Percentiles rank a stretch among this genome's conserved stretches.
These are phyloP conservation scores for Blastobotrys robertii DNA, from an alignment of 805 yeast genomes.

Conservation along the genomic window DNA sequence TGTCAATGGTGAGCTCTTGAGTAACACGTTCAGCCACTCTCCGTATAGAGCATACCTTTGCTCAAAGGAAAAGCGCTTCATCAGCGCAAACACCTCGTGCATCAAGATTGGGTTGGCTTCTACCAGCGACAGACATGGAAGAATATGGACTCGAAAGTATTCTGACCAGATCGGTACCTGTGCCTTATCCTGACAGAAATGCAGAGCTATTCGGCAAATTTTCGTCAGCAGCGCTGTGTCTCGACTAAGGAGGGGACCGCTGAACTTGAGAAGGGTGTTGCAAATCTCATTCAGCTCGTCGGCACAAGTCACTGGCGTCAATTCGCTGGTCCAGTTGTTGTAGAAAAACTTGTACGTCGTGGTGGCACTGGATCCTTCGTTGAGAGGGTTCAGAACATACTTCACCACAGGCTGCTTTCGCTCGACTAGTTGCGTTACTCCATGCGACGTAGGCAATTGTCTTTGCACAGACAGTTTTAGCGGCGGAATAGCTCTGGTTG, in stretches of 20 bases:
- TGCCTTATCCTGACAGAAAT: conserved; percentile 21
- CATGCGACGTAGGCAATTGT: too few species aligned
- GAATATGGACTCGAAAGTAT: conserved; percentile 52
- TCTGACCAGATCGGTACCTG: conserved; percentile 41
- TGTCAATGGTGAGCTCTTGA: conserved; percentile 46
- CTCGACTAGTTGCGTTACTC: too few species aligned
- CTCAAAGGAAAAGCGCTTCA: conserved; percentile 47
- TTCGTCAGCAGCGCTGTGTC: conserved; percentile 42
- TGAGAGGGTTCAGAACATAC: too few species aligned
- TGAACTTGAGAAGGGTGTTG: conserved; percentile 40
- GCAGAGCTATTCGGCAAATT: conserved; percentile 50
- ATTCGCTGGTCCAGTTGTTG: conserved; percentile 36
- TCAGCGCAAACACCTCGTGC: conserved; percentile 47
- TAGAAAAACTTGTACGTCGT: conserved; percentile 32
- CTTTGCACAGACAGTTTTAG: too few species aligned
- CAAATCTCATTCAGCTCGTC: conserved; percentile 42
- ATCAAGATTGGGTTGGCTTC: conserved; percentile 50
- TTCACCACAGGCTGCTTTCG: too few species aligned
- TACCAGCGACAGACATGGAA: conserved; percentile 50
- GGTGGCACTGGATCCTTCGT: too few species aligned
- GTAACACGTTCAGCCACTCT: conserved; percentile 51
- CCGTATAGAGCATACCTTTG: conserved; percentile 72
- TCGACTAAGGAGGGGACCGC: conserved; percentile 46
- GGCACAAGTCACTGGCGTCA: conserved; percentile 31
- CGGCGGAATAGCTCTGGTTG: too few species aligned